A percentile compares a stretch with the other conserved stretches of the same genome.
phyloP scores from a whole-genome alignment of 2,329 filamentous ascomycete genomes.

The Cladosporium sp. region DNA sequence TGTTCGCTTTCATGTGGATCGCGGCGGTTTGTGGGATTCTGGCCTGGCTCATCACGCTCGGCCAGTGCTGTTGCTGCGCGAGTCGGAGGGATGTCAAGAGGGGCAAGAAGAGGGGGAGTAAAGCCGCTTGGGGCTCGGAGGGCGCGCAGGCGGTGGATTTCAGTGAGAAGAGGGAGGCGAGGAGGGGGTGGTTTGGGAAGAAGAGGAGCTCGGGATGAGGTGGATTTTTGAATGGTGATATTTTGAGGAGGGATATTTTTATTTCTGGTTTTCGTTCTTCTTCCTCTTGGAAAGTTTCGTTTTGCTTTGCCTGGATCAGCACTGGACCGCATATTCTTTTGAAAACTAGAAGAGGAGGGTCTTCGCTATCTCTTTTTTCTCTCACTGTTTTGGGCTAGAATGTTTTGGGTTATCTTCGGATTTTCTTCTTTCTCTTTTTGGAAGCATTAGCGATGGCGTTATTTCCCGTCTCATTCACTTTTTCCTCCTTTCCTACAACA shows the following conservation, averaged over 20 bases:
- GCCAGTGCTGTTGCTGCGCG: slow-evolving; percentile 73
- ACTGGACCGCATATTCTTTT: not conserved
- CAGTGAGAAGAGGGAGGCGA: slow-evolving; percentile 16
- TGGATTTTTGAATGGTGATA: too few species aligned
- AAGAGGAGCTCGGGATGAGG: slow-evolving; percentile 6
- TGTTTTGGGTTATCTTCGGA: too few species aligned
- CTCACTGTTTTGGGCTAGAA: too few species aligned
- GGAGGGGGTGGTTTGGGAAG: slow-evolving; percentile 15
- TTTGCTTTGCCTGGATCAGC: not conserved
- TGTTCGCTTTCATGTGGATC: slow-evolving; percentile 91
- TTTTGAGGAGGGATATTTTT: too few species aligned
- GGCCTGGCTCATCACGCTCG: slow-evolving; percentile 67
- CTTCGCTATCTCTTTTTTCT: too few species aligned
- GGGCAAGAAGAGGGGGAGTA: slow-evolving; percentile 42
- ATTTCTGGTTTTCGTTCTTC: too few species aligned
- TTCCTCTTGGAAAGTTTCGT: not conserved
- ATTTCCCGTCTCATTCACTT: not conserved
- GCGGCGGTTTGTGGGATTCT: slow-evolving; percentile 63
- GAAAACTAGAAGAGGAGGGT: too few species aligned
- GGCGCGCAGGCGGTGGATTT: slow-evolving; percentile 13
- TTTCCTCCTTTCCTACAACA: too few species aligned
- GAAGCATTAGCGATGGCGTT: not conserved
- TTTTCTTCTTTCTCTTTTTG: too few species aligned
- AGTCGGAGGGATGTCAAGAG: slow-evolving; percentile 51
- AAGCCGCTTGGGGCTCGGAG: slow-evolving; percentile 20